Conservation (phyloP, 2,329 filamentous ascomycete species). For the Xylaria sp. region DNA sequence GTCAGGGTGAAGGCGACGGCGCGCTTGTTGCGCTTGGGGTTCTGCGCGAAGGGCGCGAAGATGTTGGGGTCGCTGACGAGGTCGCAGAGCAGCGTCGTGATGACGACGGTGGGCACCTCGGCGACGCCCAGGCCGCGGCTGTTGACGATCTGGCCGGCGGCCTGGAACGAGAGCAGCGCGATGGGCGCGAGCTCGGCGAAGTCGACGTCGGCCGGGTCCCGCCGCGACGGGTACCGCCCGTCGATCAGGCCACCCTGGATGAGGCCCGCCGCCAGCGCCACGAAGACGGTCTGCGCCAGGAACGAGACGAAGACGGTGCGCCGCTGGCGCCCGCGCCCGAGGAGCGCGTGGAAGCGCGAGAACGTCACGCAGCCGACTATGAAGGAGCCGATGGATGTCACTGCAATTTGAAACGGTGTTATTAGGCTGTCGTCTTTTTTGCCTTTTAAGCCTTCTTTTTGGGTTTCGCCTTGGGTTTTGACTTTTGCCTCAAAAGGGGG, state of each 20-base stretch:
- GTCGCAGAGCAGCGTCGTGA: slow-evolving; percentile 66
- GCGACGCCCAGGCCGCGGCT: slow-evolving; percentile 62
- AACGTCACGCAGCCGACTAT: slow-evolving; percentile 55
- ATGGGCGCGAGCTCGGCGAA: slow-evolving; percentile 50
- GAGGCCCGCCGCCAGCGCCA: slow-evolving; percentile 45
- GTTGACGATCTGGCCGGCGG: slow-evolving; percentile 66
- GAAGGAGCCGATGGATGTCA: slow-evolving; percentile 57
- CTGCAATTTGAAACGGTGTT: slow-evolving; percentile 15
- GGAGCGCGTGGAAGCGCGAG: slow-evolving; percentile 50
- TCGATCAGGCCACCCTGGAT: slow-evolving; percentile 47
- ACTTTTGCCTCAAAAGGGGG: background rate
- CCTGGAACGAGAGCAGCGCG: slow-evolving; percentile 64
- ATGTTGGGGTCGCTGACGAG: slow-evolving; percentile 63
- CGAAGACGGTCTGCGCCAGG: slow-evolving; percentile 45
- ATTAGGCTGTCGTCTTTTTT: background rate
- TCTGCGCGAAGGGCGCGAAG: slow-evolving; percentile 55
- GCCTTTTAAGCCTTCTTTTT: background rate
- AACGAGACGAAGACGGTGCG: slow-evolving; percentile 47
- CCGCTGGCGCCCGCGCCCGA: slow-evolving; percentile 46
- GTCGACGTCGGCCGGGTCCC: slow-evolving; percentile 43
- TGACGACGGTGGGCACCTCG: slow-evolving; percentile 66
- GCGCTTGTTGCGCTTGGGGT: slow-evolving; percentile 63
- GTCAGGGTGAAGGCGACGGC: slow-evolving; percentile 56
- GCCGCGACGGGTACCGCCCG: slow-evolving; percentile 45
- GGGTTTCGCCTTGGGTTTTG: background rate